Evolutionary conservation across 345 rosid genomes (phyloP).

Genomic region (Eutrema japonicum): DNA sequence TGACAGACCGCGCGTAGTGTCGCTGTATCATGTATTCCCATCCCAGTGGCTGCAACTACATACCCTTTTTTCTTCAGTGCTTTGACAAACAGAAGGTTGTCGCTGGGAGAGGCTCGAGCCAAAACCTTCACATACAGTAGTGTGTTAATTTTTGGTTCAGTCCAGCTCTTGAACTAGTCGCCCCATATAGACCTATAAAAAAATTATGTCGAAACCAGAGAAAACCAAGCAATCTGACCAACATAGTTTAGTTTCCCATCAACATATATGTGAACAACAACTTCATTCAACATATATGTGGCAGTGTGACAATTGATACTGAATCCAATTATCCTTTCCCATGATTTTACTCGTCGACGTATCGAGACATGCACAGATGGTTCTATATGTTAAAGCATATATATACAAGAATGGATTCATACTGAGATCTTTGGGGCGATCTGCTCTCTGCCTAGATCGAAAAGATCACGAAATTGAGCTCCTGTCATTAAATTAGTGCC

Average conservation of each 20-base stretch:
- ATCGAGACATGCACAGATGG: neutral
- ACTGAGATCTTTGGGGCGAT: constrained; percentile 67
- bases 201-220: neutral
- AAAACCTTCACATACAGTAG: constrained; percentile 59
- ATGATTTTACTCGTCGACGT: neutral
- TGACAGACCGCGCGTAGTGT: constrained; percentile 62
- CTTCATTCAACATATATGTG: constrained; percentile 5
- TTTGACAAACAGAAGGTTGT: constrained; percentile 78
- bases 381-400: neutral
- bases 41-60: constrained; percentile 92
- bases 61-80: constrained; percentile 69
- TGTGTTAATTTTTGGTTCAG: constrained; percentile 11
- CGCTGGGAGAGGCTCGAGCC: constrained; percentile 75
- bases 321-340: neutral
- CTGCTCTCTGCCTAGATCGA: constrained; percentile 63
- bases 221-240: neutral
- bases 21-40: constrained; percentile 87
- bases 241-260: constrained; percentile 2
- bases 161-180: too few species aligned
- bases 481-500: constrained; percentile 63
- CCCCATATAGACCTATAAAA: neutral
- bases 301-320: constrained; percentile 6
- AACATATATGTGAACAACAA: constrained; percentile 2
- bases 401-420: constrained; percentile 22
- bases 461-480: constrained; percentile 60